Conservation (phyloP, 2,329 filamentous ascomycete genomes). For the Phaeophleospora eucalypticola region DNA sequence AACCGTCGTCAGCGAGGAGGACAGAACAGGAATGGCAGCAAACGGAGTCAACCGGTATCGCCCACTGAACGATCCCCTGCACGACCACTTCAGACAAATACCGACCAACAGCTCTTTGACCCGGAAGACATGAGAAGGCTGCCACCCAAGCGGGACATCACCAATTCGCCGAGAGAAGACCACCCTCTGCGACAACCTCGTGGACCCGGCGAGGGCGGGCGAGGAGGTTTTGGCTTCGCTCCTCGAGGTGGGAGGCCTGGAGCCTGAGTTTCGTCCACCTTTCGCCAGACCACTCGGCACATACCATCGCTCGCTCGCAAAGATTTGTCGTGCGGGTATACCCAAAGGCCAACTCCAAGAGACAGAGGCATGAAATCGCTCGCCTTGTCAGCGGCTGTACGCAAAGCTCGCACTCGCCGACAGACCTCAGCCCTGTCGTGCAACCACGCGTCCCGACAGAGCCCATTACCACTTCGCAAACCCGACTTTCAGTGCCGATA, state of each 20-base stretch:
- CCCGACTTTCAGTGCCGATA: too few relatives aligned
- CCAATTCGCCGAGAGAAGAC: conserved; percentile 43
- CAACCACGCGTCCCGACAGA: too few relatives aligned
- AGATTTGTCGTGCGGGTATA: too few relatives aligned
- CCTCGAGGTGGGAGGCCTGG: conserved; percentile 51
- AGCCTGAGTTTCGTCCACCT: conserved; percentile 1
- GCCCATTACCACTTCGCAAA: too few relatives aligned
- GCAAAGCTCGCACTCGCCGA: too few relatives aligned
- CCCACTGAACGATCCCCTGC: conserved; percentile 35
- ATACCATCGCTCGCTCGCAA: too few relatives aligned
- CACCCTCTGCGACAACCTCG: conserved; percentile 69
- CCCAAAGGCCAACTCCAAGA: too few relatives aligned
- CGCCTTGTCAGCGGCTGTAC: too few relatives aligned
- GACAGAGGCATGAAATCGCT: too few relatives aligned
- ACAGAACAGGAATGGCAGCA: conserved; percentile 29
- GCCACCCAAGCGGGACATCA: conserved; percentile 50
- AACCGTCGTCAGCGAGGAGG: conserved; percentile 19
- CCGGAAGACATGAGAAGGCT: conserved; percentile 56
- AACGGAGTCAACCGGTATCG: conserved; percentile 35
- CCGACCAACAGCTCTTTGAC: conserved; percentile 67
- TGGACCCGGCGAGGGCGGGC: conserved; percentile 72
- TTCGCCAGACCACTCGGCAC: too few relatives aligned
- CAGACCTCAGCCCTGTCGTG: too few relatives aligned
- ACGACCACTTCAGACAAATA: conserved; percentile 22
- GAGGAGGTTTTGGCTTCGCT: conserved; percentile 74